Evolutionary conservation across 495 filamentous ascomycete genomes (phyloP).

Genomic region (Penicillium robsamsonii): DNA sequence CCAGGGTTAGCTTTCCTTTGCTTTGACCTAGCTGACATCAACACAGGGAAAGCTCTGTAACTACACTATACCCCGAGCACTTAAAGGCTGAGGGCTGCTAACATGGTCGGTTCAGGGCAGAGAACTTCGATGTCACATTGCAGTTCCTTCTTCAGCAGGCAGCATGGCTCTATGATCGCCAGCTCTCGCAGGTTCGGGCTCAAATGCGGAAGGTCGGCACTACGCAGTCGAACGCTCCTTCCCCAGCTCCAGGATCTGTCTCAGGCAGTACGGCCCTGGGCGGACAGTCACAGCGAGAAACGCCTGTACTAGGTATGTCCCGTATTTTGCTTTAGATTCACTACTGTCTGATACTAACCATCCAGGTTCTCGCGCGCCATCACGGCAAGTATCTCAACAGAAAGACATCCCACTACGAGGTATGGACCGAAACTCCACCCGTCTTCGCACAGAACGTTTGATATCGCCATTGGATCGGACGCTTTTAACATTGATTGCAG

Average conservation of each 20-base stretch:
- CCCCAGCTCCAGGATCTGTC: slow-evolving; percentile 49
- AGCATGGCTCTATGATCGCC: slow-evolving; percentile 90
- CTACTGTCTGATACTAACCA: slow-evolving; percentile 1
- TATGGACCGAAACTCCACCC: slow-evolving; percentile 13
- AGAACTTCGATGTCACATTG: slow-evolving; percentile 69
- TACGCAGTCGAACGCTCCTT: slow-evolving; percentile 44
- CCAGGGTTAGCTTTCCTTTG: neutral
- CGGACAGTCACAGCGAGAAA: slow-evolving; percentile 58
- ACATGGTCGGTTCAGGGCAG: slow-evolving; percentile 44
- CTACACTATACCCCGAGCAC: slow-evolving; percentile 24
- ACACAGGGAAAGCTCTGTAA: slow-evolving; percentile 79
- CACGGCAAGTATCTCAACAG: slow-evolving; percentile 58
- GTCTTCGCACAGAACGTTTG: neutral
- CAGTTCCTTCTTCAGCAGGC: slow-evolving; percentile 91
- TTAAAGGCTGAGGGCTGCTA: slow-evolving; percentile 5
- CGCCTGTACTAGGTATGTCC: slow-evolving; percentile 53
- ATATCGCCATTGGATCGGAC: neutral
- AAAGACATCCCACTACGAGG: slow-evolving; percentile 57
- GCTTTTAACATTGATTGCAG: slow-evolving; percentile 18
- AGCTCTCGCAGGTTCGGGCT: slow-evolving; percentile 81
- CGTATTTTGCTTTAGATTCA: neutral
- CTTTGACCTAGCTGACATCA: slow-evolving; percentile 31
- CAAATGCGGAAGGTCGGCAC: slow-evolving; percentile 79
- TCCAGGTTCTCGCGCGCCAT: slow-evolving; percentile 55
- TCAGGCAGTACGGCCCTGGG: slow-evolving; percentile 50